Percentiles rank a stretch among this genome's conserved stretches.
phyloP scores from a whole-genome alignment of 306 rosid genomes.

The Alnus rubra region DNA sequence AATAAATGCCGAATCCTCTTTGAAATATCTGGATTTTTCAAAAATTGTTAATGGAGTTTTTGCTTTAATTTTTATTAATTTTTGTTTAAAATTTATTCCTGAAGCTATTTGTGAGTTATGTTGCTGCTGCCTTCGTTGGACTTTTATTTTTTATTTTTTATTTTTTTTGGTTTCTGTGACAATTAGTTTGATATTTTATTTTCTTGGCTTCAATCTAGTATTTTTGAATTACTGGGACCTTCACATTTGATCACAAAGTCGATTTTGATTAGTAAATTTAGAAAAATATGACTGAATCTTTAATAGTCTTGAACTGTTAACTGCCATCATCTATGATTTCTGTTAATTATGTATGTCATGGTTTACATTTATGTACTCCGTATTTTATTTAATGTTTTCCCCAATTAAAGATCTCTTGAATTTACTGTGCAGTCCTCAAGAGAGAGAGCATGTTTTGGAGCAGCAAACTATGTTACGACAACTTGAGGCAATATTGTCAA shows the following conservation, averaged over 20 bases:
- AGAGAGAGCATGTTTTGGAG: conserved; percentile 76
- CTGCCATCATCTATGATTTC: background rate
- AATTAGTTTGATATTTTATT: background rate
- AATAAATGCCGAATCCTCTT: background rate
- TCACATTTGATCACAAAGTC: background rate
- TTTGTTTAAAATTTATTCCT: background rate
- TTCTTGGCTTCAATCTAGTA: background rate
- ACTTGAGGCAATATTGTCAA: conserved; percentile 82
- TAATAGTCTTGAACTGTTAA: background rate
- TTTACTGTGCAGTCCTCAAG: conserved; percentile 70
- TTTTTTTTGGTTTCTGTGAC: background rate
- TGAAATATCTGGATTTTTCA: background rate
- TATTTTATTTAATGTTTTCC: background rate
- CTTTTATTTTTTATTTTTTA: background rate
- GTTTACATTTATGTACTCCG: background rate
- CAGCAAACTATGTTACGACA: conserved; percentile 91
- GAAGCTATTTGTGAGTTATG: background rate
- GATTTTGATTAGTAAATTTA: background rate
- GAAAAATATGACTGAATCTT: background rate
- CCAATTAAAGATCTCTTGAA: conserved; percentile 20
- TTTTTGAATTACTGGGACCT: background rate
- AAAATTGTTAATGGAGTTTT: background rate
- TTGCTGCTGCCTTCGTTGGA: background rate
- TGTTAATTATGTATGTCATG: background rate
- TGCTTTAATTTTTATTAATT: background rate